These are phyloP conservation scores for Zea luxurians DNA, from an alignment of 176 grass and related monocot species.

Conservation along the genomic window DNA sequence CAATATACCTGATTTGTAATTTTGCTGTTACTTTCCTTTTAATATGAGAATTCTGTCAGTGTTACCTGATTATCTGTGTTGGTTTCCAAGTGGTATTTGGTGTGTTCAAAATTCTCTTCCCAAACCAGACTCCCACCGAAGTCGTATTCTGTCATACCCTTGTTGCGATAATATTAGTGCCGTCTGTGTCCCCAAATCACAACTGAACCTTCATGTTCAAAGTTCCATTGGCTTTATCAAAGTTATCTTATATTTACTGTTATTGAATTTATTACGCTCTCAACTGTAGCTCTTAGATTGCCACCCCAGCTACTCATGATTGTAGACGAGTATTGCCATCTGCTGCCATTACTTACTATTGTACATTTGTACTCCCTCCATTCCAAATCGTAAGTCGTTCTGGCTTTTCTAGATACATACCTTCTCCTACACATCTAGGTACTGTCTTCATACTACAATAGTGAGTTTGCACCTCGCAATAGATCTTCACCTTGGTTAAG, in stretches of 20 bases:
- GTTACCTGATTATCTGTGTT: not conserved
- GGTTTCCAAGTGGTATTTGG: not conserved
- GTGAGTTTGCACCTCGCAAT: too few relatives aligned
- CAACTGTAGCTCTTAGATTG: not conserved
- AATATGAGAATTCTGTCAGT: not conserved
- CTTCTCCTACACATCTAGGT: not conserved
- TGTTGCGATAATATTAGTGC: not conserved
- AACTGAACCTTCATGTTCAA: not conserved
- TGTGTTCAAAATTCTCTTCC: not conserved
- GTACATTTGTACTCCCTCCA: not conserved
- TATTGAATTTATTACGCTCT: not conserved
- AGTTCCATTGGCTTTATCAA: not conserved
- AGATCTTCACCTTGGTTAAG: too few relatives aligned
- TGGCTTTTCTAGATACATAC: not conserved
- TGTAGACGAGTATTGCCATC: not conserved
- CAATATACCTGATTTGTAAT: not conserved
- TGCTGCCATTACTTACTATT: not conserved
- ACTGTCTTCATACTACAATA: too few relatives aligned
- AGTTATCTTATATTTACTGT: not conserved
- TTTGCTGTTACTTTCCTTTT: not conserved
- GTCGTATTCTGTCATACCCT: not conserved
- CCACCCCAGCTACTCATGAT: not conserved
- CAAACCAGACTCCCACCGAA: not conserved
- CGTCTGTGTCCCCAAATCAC: not conserved
- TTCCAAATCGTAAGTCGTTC: not conserved